A percentile compares a stretch with the other conserved stretches of the same genome.
Conservation (phyloP, 1,284 basidiomycete genomes). For the Malassezia psittaci region DNA sequence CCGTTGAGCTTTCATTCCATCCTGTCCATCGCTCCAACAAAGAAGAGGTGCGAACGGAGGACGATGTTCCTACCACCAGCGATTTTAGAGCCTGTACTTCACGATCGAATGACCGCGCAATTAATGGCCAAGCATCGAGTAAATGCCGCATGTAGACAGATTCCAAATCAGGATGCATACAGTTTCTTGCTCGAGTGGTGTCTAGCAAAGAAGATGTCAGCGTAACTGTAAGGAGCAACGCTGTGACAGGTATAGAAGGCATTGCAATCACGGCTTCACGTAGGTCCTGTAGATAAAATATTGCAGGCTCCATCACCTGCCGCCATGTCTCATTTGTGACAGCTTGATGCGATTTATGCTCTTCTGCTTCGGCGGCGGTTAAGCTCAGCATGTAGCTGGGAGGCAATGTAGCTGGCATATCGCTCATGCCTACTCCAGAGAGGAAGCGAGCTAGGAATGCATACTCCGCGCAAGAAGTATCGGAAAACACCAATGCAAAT, state of each 20-base stretch:
- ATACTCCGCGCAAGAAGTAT: slow-evolving; percentile 44
- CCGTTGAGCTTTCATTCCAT: background rate
- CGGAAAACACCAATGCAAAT: slow-evolving; percentile 32
- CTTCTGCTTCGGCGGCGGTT: slow-evolving; percentile 14
- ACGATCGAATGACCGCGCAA: slow-evolving; percentile 29
- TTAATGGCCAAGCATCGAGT: slow-evolving; percentile 27
- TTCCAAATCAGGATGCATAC: slow-evolving; percentile 21
- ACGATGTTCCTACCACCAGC: background rate
- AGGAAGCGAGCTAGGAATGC: slow-evolving; percentile 43
- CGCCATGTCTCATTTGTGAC: slow-evolving; percentile 37
- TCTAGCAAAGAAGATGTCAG: slow-evolving; percentile 25
- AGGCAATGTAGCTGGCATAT: slow-evolving; percentile 1
- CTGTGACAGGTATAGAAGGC: slow-evolving; percentile 19
- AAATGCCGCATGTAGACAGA: slow-evolving; percentile 31
- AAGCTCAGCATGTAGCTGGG: slow-evolving; percentile 10
- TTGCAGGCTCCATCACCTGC: slow-evolving; percentile 41
- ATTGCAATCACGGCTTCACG: slow-evolving; percentile 20
- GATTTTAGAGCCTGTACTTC: slow-evolving; percentile 23
- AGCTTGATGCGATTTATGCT: slow-evolving; percentile 17
- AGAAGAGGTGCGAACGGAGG: background rate
- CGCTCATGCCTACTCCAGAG: slow-evolving; percentile 10
- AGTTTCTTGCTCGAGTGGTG: slow-evolving; percentile 17
- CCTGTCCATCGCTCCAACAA: slow-evolving; percentile 9
- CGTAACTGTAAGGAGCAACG: slow-evolving; percentile 23
- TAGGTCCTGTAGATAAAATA: slow-evolving; percentile 25